Evolutionary conservation across 345 rosid species (phyloP), one percentile per base, ranked within the genome.

Genomic region (Linum usitatissimum): DNA sequence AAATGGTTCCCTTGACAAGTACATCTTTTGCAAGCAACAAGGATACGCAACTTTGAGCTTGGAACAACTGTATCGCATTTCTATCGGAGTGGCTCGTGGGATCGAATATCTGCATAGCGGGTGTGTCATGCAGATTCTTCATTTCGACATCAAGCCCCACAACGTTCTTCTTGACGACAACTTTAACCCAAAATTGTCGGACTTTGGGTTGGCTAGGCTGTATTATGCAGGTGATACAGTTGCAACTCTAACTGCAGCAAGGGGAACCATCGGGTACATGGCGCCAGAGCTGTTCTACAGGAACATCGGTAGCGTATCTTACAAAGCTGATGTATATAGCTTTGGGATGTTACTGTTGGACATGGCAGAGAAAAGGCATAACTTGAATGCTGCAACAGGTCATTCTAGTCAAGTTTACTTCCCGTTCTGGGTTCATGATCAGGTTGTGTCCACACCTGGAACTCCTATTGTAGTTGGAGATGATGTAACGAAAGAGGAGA

Each of bases 121-220:
- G 15, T 66, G 70, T 5, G 70, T 48, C 2, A 66, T 59, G 70
- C 70, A 66, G 30, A 66, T 66, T 5, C 64, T 66, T 17, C 57
- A 40, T 40, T 40, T 40, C 13, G 48, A 66, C 58, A 66, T 57
- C 70, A 23, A 23, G 28, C 28, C 28, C 28, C 28, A 23, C 28
- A 23, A 23, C 28, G 28, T 23, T 23, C 28, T 23, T 23, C 28
- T 23, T 30, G 64, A 23, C 2, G 28, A 23, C 28, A 23, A 23
- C 28, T 23, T 23, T 23, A 23, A 23, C 2, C 28, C 2, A 2
- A 23, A 23, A 23, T 23, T 23, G 1, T 23, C 28, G 2, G 28
- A 23, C 28, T 23, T 23, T 23, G 28, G 28, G 28, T 23, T 23
- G 28, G 28, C 28, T 23, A 23, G 28, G 28, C 28, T 23, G 2